Base-by-base conservation (phyloP, 2,329 filamentous ascomycete species). In the Cyanodermella asteris region DNA sequence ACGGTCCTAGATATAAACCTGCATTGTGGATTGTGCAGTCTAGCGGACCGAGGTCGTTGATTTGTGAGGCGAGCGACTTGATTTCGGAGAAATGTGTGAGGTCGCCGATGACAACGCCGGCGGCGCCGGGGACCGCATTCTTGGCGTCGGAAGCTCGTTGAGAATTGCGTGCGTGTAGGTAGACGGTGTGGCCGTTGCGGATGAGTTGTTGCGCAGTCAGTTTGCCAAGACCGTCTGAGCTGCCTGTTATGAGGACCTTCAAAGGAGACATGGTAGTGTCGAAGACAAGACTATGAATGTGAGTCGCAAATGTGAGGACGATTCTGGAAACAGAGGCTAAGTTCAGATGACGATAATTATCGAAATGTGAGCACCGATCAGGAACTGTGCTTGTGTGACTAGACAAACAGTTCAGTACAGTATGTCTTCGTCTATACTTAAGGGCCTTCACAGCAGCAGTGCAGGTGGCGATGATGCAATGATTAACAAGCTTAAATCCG, bases 21-120 rank as follows among this genome's bases (percentile, higher is more conserved):
- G 64, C 64, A 31, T 68, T 69, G 46, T 68, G 63, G 11, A 69
- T 49, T 9, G 69, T 46, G 13, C 51, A 49, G 36, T 69, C 64
- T 36, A 61, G 67, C 0, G 50, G 44, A 0, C 56, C 58, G 1
- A 50, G 40, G 18, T 44, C 42, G 39, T 63, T 61, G 26, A 59
- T 54, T 26, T 62, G 46, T 7, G 45, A 38, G 2, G 64, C 63
- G 3, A 70, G 46, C 3, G 41, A 39, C 31, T 61, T 63, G 4
- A 50, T 61, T 24, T 60, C 56, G 5, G 51, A 36, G 20, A 64
- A 45, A 23, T 48, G 60, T 13, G 54, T 48, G 2, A 69, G 44
- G 38, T 70, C 64, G 15, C 49, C 61, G 7, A 61, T 42, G 3
- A 68, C 46, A 3, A 63, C 55, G 3, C 46, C 49, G 32, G 56